These are phyloP conservation scores for Phylloporus arenicola DNA, from an alignment of 768 basidiomycete species.

Conservation along the genomic window DNA sequence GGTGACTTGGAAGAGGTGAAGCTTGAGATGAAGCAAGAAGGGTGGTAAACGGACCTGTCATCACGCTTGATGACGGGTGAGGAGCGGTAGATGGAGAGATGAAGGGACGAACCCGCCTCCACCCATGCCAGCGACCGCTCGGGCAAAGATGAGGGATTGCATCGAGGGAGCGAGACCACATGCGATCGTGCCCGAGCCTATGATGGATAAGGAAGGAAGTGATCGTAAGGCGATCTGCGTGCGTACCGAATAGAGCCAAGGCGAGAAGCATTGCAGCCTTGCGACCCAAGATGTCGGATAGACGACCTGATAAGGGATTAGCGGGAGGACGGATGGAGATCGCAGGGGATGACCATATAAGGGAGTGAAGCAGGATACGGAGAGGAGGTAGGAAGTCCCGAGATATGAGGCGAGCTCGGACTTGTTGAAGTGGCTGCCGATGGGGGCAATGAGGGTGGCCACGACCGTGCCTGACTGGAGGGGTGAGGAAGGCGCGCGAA, in stretches of 20 bases:
- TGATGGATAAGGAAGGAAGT: constrained; percentile 13
- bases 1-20: constrained; percentile 48
- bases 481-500: not conserved
- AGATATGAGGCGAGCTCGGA: constrained; percentile 81
- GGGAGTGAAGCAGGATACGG: constrained; percentile 88
- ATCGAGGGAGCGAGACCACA: constrained; percentile 88
- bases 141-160: constrained; percentile 71
- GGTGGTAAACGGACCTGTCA: constrained; percentile 57
- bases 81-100: not conserved
- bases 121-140: constrained; percentile 87
- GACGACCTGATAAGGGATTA: constrained; percentile 51
- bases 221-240: constrained; percentile 13
- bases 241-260: constrained; percentile 72
- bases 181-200: constrained; percentile 76
- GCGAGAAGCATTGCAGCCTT: constrained; percentile 85
- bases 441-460: constrained; percentile 78
- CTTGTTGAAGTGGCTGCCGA: constrained; percentile 80
- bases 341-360: constrained; percentile 57
- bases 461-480: constrained; percentile 62
- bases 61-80: constrained; percentile 49
- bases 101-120: constrained; percentile 70
- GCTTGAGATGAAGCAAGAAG: constrained; percentile 11
- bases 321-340: constrained; percentile 4
- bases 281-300: constrained; percentile 81
- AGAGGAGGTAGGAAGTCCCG: constrained; percentile 82